These are phyloP conservation scores for Hypoxylon sp. DNA, from an alignment of 2,329 filamentous ascomycete genomes.

Conservation along the genomic window DNA sequence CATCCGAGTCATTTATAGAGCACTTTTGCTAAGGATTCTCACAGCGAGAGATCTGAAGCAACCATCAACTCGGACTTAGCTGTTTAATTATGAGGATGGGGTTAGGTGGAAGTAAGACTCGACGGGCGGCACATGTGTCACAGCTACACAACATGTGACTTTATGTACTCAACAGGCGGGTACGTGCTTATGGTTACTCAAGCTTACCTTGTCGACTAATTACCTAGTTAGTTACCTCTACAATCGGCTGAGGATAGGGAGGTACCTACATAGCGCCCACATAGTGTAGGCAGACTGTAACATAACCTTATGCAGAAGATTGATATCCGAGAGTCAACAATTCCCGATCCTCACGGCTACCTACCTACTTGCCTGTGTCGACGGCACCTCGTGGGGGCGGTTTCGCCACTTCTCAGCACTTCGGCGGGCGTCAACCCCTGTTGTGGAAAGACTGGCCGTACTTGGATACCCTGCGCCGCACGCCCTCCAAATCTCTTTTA, in stretches of 20 bases:
- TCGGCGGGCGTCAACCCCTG: constrained; percentile 33
- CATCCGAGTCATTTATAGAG: constrained; percentile 21
- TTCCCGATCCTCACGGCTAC: constrained; percentile 45
- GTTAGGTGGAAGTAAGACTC: constrained; percentile 36
- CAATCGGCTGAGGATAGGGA: constrained; percentile 27
- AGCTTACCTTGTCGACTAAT: constrained; percentile 37
- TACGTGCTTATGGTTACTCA: constrained; percentile 41
- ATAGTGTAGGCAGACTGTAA: constrained; percentile 30
- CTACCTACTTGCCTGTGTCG: constrained; percentile 41
- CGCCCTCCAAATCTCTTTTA: constrained; percentile 3
- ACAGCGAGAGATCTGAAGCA: constrained; percentile 24
- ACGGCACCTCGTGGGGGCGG: constrained; percentile 43
- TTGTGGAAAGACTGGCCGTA: constrained; percentile 28
- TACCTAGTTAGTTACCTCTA: constrained; percentile 32
- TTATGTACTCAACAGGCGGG: constrained; percentile 40
- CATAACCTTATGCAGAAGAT: constrained; percentile 44
- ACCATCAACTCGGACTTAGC: constrained; percentile 15
- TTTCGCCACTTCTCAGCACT: constrained; percentile 37
- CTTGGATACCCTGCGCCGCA: constrained; percentile 26
- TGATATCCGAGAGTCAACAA: constrained; percentile 44
- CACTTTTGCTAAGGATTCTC: constrained; percentile 18
- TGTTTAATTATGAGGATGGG: constrained; percentile 23
- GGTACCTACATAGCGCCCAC: constrained; percentile 6
- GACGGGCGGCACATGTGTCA: constrained; percentile 38
- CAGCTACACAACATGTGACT: constrained; percentile 43